Percentiles rank a stretch among this genome's conserved stretches.
Conservation (phyloP, 257 asterid genomes). For the Nicotiana benthamiana region DNA sequence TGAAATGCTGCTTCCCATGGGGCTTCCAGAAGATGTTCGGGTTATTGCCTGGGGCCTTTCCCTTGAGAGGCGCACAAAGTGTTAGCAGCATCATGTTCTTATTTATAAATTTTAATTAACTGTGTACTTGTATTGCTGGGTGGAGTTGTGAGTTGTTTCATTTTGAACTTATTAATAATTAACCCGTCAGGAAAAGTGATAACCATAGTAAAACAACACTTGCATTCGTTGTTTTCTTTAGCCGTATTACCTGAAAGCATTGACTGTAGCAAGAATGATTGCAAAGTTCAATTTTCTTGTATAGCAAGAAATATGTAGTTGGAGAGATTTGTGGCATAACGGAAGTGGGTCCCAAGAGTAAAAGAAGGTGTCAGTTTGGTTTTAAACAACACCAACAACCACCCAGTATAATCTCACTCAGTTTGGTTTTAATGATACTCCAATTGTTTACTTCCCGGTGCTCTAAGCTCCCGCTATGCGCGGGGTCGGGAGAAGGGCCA, state of each 20-base stretch:
- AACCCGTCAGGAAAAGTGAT: neutral
- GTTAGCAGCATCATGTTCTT: neutral
- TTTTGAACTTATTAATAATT: neutral
- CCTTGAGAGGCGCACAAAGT: conserved; percentile 64
- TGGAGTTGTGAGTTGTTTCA: neutral
- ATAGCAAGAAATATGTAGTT: neutral
- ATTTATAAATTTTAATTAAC: neutral
- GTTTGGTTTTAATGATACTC: no score
- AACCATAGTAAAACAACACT: neutral
- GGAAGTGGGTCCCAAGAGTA: neutral
- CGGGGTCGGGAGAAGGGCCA: no score
- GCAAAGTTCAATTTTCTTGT: neutral
- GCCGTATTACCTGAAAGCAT: neutral
- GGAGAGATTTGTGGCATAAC: neutral
- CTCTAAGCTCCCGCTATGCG: no score
- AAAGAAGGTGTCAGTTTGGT: neutral
- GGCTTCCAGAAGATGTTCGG: conserved; percentile 84
- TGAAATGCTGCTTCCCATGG: conserved; percentile 93
- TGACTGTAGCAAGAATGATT: neutral
- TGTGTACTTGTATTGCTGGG: neutral
- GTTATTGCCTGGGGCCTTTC: conserved; percentile 99
- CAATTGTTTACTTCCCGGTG: no score
- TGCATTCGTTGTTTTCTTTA: neutral
- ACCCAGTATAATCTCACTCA: no score
- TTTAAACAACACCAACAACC: no score